Conservation (phyloP, 345 rosid genomes). For the Clarkia xantiana region DNA sequence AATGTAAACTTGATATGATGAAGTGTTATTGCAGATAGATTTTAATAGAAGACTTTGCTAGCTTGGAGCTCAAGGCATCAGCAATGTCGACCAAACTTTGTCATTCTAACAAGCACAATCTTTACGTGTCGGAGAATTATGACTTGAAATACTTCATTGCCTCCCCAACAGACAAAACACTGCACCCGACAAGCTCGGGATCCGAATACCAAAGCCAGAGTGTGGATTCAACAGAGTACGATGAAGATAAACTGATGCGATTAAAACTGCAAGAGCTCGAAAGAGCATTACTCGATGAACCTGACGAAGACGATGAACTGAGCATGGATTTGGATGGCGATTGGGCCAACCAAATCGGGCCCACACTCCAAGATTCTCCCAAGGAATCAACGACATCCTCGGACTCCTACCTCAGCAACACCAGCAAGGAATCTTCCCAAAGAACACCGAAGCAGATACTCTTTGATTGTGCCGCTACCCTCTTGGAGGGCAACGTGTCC, state of each 20-base stretch:
- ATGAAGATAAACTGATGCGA: conserved; percentile 38
- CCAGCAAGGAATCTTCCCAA: conserved; percentile 52
- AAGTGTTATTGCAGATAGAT: too few species aligned
- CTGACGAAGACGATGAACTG: conserved; percentile 35
- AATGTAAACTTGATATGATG: too few species aligned
- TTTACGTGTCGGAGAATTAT: conserved; percentile 48
- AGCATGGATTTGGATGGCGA: conserved; percentile 76
- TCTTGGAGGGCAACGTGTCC: conserved; percentile 52
- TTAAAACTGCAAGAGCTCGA: conserved; percentile 80
- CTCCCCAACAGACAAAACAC: conserved; percentile 49
- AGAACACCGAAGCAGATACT: conserved; percentile 56
- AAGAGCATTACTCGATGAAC: conserved; percentile 56
- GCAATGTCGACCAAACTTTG: conserved; percentile 38
- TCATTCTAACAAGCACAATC: conserved; percentile 37
- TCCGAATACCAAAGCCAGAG: conserved; percentile 28
- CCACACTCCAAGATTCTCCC: conserved; percentile 48
- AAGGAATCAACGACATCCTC: conserved; percentile 72
- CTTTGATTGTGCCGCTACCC: conserved; percentile 53
- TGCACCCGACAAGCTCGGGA: conserved; percentile 30
- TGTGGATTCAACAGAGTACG: conserved; percentile 36
- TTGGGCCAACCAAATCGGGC: conserved; percentile 49
- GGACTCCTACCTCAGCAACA: conserved; percentile 59
- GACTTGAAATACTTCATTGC: conserved; percentile 61
- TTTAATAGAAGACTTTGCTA: conserved; percentile 12
- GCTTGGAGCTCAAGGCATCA: too few species aligned